phyloP scores from a whole-genome alignment of 805 yeast species.

The Wickerhamiella sorbophila region DNA sequence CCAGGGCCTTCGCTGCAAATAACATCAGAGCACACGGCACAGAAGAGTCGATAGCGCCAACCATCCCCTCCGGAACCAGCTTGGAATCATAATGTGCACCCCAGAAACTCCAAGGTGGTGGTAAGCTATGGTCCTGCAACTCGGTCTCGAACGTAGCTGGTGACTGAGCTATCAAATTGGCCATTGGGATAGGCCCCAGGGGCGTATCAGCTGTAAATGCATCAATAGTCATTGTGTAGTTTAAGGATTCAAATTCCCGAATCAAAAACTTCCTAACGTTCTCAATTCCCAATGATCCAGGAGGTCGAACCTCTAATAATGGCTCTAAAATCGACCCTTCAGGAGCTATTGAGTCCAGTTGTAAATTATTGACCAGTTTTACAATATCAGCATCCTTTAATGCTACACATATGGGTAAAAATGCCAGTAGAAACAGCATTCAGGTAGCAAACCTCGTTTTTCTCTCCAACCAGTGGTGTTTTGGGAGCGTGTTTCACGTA shows the following conservation, averaged over 20 bases:
- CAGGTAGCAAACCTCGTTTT: background rate
- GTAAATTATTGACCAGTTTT: background rate
- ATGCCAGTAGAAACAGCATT: no score
- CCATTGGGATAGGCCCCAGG: slow-evolving; percentile 23
- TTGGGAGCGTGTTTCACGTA: background rate
- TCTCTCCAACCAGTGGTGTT: background rate
- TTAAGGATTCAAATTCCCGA: slow-evolving; percentile 23
- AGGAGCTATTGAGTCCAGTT: background rate
- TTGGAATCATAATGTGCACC: slow-evolving; percentile 47
- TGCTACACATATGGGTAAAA: background rate
- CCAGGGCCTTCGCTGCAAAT: slow-evolving; percentile 28
- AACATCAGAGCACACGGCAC: slow-evolving; percentile 41
- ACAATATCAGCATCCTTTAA: background rate
- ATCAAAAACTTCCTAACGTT: slow-evolving; percentile 13
- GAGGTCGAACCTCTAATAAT: slow-evolving; percentile 15
- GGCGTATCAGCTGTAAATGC: slow-evolving; percentile 27
- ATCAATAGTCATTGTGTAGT: slow-evolving; percentile 21
- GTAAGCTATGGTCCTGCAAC: slow-evolving; percentile 3
- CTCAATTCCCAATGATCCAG: slow-evolving; percentile 13
- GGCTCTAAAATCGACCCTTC: slow-evolving; percentile 15
- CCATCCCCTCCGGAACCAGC: slow-evolving; percentile 36
- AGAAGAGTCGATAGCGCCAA: slow-evolving; percentile 49
- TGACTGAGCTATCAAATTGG: slow-evolving; percentile 19
- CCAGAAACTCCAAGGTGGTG: slow-evolving; percentile 25
- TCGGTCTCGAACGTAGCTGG: background rate